Percentiles rank a stretch among this genome's conserved stretches.
Conservation (phyloP, 345 rosid species). For the Fremontodendron californicum region DNA sequence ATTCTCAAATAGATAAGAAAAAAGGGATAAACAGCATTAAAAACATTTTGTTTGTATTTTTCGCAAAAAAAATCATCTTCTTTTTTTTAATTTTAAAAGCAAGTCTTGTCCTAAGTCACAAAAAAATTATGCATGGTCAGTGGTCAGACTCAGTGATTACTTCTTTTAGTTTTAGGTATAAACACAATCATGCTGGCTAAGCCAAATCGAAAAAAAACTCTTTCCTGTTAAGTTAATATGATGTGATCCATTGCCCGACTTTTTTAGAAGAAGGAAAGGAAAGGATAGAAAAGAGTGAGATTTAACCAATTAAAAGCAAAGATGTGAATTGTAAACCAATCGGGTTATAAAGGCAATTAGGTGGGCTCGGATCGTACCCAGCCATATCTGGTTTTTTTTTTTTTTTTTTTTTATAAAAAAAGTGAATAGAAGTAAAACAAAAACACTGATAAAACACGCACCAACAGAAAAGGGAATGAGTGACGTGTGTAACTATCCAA, state of each 20-base stretch:
- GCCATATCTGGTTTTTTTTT: background rate
- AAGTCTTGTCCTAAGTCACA: conserved; percentile 11
- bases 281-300: no score
- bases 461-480: background rate
- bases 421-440: background rate
- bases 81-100: background rate
- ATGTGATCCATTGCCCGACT: background rate
- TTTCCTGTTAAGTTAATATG: no score
- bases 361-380: background rate
- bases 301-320: no score
- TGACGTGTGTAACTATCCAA: conserved; percentile 1
- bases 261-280: background rate
- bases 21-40: background rate
- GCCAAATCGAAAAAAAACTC: background rate
- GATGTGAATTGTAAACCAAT: background rate
- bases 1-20: no score
- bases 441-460: background rate
- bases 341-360: background rate
- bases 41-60: background rate
- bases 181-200: background rate
- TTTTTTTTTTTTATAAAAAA: no score
- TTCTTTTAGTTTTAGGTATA: background rate
- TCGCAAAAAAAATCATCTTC: background rate
- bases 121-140: background rate
- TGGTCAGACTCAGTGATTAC: background rate